Percentiles rank a stretch among this genome's conserved stretches.
Evolutionary conservation across 129 eudicot genomes (phyloP).

Genomic region (Tagetes erecta): DNA sequence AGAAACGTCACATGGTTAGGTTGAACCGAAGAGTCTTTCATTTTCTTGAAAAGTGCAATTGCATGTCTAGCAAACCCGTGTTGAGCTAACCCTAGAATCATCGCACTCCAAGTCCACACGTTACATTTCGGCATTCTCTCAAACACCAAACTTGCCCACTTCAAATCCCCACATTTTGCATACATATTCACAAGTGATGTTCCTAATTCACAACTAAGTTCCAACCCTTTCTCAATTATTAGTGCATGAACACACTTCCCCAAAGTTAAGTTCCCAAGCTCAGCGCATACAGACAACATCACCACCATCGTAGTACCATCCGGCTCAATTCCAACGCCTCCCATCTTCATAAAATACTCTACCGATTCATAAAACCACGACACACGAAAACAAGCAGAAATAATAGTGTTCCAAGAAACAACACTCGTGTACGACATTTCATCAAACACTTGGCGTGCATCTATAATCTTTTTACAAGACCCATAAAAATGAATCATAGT

Average conservation of each 20-base stretch:
- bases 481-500: conserved; percentile 54
- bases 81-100: conserved; percentile 76
- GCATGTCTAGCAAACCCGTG: conserved; percentile 56
- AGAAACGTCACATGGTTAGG: conserved; percentile 77
- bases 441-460: conserved; percentile 62
- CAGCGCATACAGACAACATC: conserved; percentile 62
- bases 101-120: conserved; percentile 80
- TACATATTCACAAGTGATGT: conserved; percentile 77
- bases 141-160: conserved; percentile 49
- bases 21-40: conserved; percentile 36
- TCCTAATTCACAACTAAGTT: conserved; percentile 50
- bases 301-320: conserved; percentile 66
- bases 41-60: conserved; percentile 44
- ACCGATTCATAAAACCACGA: conserved; percentile 44
- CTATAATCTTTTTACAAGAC: conserved; percentile 47
- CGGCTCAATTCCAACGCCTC: conserved; percentile 38
- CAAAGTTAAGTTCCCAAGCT: conserved; percentile 54
- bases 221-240: conserved; percentile 42
- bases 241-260: conserved; percentile 71
- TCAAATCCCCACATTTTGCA: conserved; percentile 60
- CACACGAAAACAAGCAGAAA: conserved; percentile 46
- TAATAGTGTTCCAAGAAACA: conserved; percentile 76
- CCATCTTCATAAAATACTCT: conserved; percentile 46
- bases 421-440: conserved; percentile 52
- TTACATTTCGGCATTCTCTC: conserved; percentile 36